A percentile compares a stretch with the other conserved stretches of the same genome.
Evolutionary conservation across 2,329 filamentous ascomycete species (phyloP).

Genomic region (Trichoderma sp.): DNA sequence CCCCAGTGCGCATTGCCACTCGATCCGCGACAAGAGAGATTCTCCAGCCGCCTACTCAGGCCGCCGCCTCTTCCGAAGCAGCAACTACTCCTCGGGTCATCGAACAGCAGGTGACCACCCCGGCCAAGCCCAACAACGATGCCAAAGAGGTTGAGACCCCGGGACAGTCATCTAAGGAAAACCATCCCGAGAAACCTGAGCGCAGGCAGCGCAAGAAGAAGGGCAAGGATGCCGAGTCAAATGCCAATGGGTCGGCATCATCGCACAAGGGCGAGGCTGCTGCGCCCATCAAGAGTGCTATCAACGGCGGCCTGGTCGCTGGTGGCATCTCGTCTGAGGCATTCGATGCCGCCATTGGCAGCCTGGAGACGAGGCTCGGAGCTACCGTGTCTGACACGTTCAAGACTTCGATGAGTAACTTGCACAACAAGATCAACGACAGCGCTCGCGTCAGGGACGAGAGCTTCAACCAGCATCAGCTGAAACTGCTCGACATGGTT

Average conservation of each 20-base stretch:
- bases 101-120: conserved; percentile 38
- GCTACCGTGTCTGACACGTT: conserved; percentile 55
- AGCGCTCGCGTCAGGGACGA: conserved; percentile 61
- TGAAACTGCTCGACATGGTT: conserved; percentile 60
- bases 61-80: conserved; percentile 30
- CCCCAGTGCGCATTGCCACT: conserved; percentile 43
- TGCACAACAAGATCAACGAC: conserved; percentile 66
- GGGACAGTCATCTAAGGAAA: conserved; percentile 45
- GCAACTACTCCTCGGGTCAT: conserved; percentile 38
- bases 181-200: conserved; percentile 61
- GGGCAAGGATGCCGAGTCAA: conserved; percentile 55
- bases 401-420: conserved; percentile 61
- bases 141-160: conserved; percentile 54
- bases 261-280: conserved; percentile 40
- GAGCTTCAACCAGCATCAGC: conserved; percentile 57
- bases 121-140: conserved; percentile 49
- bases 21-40: conserved; percentile 45
- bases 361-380: conserved; percentile 57
- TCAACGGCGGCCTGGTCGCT: conserved; percentile 33
- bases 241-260: conserved; percentile 45
- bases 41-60: conserved; percentile 30
- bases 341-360: conserved; percentile 58
- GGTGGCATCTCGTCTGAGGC: conserved; percentile 49
- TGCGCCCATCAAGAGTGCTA: conserved; percentile 35
- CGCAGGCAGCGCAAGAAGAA: conserved; percentile 71